These are phyloP conservation scores for Aspergillus affinis DNA, from an alignment of 495 filamentous ascomycete genomes.

Conservation along the genomic window DNA sequence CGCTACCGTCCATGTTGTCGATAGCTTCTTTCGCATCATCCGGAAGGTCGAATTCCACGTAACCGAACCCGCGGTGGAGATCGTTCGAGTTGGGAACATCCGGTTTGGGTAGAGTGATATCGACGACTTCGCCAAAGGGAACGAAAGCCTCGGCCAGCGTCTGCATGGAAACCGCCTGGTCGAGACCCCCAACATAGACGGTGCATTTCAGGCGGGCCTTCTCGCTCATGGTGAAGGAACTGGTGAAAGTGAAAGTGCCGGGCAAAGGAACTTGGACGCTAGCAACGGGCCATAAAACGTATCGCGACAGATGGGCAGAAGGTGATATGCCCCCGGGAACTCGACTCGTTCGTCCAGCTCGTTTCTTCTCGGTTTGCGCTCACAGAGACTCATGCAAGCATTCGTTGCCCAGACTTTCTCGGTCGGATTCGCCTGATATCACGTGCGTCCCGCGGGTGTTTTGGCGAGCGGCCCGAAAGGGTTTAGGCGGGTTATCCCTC, in stretches of 20 bases:
- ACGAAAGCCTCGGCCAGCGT: slow-evolving; percentile 88
- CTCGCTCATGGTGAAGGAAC: slow-evolving; percentile 66
- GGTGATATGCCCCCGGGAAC: neutral
- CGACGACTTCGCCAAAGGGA: slow-evolving; percentile 91
- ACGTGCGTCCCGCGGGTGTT: slow-evolving; percentile 39
- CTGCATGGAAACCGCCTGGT: slow-evolving; percentile 68
- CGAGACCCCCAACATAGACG: slow-evolving; percentile 86
- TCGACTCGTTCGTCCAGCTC: neutral
- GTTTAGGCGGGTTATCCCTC: slow-evolving; percentile 29
- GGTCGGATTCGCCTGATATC: slow-evolving; percentile 34
- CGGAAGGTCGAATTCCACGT: slow-evolving; percentile 87
- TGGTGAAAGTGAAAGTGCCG: neutral
- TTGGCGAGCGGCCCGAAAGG: slow-evolving; percentile 38
- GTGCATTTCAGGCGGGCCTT: slow-evolving; percentile 80
- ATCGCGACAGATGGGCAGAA: neutral
- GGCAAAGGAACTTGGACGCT: neutral
- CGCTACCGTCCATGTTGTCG: slow-evolving; percentile 98
- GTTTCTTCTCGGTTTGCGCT: neutral
- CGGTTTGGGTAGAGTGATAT: slow-evolving; percentile 84
- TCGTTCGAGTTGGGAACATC: slow-evolving; percentile 69
- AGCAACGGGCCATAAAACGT: neutral
- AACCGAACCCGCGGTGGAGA: slow-evolving; percentile 88
- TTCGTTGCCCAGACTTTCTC: slow-evolving; percentile 8
- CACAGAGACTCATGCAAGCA: neutral
- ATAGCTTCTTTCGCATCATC: slow-evolving; percentile 93